phyloP scores from a whole-genome alignment of 2,329 filamentous ascomycete genomes.

The Colletotrichum sp. region DNA sequence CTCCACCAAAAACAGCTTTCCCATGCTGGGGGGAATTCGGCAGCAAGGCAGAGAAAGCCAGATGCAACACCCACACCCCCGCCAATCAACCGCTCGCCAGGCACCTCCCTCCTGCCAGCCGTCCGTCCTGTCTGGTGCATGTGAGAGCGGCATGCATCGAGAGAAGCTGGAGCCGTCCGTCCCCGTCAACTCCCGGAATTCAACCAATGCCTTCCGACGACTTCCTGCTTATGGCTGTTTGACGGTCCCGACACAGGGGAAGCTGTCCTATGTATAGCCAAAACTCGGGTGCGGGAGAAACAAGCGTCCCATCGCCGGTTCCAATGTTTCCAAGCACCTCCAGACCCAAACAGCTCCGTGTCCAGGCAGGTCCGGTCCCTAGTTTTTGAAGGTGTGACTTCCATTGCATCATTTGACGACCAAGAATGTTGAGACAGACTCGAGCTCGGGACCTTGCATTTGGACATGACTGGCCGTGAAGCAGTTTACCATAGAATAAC shows the following conservation, averaged over 20 bases:
- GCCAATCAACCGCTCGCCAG: not conserved
- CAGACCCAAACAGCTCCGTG: not conserved
- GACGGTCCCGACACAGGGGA: not conserved
- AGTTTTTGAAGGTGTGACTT: not conserved
- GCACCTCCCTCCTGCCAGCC: not conserved
- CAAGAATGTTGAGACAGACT: not conserved
- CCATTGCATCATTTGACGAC: not conserved
- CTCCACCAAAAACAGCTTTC: not conserved
- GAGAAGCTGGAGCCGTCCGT: not conserved
- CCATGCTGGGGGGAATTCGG: not conserved
- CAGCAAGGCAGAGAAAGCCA: not conserved
- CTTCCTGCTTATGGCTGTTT: not conserved
- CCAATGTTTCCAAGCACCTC: not conserved
- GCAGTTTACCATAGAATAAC: not conserved
- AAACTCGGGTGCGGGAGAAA: constrained; percentile 17
- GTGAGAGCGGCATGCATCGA: not conserved
- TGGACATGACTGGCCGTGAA: not conserved
- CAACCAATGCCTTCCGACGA: not conserved
- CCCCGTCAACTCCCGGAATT: constrained; percentile 15
- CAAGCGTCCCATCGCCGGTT: not conserved
- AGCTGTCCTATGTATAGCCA: constrained; percentile 25
- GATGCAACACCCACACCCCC: not conserved
- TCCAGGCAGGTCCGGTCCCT: not conserved
- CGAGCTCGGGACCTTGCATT: not conserved
- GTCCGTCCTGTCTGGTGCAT: not conserved